Evolutionary conservation across 441 rosid species (phyloP).

Genomic region (Populus hybrid): DNA sequence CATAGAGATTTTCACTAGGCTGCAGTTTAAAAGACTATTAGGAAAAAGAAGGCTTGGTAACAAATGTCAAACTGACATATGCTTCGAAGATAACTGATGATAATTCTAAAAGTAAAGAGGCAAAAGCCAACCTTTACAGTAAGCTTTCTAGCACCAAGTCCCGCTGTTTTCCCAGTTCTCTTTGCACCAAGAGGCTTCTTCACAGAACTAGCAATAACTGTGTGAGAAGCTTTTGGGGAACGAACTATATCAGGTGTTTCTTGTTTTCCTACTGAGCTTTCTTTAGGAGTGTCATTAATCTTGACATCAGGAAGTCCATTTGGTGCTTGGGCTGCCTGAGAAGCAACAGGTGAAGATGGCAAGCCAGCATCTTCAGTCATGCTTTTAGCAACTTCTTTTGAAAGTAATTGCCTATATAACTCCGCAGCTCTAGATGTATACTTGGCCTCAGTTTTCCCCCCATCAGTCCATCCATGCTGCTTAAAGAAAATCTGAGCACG

Average conservation of each 20-base stretch:
- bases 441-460: slow-evolving; percentile 75
- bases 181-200: slow-evolving; percentile 91
- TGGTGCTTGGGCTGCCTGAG: slow-evolving; percentile 45
- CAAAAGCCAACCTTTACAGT: slow-evolving; percentile 55
- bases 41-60: neutral
- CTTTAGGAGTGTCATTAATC: slow-evolving; percentile 46
- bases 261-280: slow-evolving; percentile 36
- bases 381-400: slow-evolving; percentile 87
- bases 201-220: slow-evolving; percentile 45
- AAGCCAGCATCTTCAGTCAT: slow-evolving; percentile 52
- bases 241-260: slow-evolving; percentile 45
- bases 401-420: slow-evolving; percentile 70
- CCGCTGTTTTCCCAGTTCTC: slow-evolving; percentile 74
- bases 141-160: slow-evolving; percentile 95
- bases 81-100: neutral
- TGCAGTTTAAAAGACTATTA: slow-evolving; percentile 33
- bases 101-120: neutral
- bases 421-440: slow-evolving; percentile 96
- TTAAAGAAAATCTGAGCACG: slow-evolving; percentile 90
- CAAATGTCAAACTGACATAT: neutral
- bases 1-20: slow-evolving; percentile 81
- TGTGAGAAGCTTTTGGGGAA: slow-evolving; percentile 51
- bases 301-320: slow-evolving; percentile 58
- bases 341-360: slow-evolving; percentile 66
- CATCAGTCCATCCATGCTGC: slow-evolving; percentile 94